phyloP scores from a whole-genome alignment of 208 protist genomes.

The Leishmania lainsoni region DNA sequence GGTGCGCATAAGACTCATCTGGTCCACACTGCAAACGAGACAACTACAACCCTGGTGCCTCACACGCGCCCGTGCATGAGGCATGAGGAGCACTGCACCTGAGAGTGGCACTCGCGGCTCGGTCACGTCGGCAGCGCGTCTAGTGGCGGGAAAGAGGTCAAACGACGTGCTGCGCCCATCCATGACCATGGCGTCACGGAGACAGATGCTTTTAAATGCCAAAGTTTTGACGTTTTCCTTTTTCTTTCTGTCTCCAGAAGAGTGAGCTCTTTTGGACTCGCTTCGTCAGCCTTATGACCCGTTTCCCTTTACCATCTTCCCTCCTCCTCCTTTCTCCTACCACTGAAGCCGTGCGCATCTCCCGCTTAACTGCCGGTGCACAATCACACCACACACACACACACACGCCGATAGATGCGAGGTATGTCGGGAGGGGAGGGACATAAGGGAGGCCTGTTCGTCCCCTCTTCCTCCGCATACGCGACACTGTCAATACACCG shows the following conservation, averaged over 20 bases:
- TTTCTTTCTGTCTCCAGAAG: not conserved
- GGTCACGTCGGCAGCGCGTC: not conserved
- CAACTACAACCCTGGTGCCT: not conserved
- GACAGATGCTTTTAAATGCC: not conserved
- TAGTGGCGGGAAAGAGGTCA: not conserved
- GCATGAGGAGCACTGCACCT: not conserved
- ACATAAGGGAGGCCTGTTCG: not conserved
- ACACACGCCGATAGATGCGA: not conserved
- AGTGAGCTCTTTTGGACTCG: not conserved
- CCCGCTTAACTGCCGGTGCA: too few species aligned
- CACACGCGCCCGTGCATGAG: not conserved
- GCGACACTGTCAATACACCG: not conserved
- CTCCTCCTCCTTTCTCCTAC: too few species aligned
- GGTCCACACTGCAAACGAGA: not conserved
- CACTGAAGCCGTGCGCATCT: too few species aligned
- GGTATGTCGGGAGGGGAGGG: not conserved
- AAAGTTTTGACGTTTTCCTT: not conserved
- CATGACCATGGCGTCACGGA: not conserved
- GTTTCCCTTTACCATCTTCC: too few species aligned
- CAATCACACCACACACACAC: too few species aligned
- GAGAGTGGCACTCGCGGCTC: not conserved
- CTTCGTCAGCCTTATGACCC: too few species aligned
- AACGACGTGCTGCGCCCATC: not conserved
- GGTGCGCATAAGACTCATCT: not conserved
- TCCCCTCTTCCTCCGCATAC: not conserved